Conservation (phyloP, 495 filamentous ascomycete species). For the Xylaria curta region DNA sequence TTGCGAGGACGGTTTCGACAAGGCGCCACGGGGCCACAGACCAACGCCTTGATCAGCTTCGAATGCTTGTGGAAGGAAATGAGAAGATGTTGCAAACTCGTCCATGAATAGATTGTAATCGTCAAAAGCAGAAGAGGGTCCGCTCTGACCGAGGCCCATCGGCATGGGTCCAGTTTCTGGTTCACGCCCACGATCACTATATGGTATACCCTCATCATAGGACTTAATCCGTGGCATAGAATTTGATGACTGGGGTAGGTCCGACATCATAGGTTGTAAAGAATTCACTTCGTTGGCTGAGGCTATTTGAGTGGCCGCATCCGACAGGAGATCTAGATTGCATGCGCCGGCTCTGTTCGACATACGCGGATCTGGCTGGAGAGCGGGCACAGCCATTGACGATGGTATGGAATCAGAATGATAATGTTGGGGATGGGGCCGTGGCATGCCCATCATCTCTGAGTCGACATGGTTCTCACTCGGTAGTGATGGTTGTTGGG, state of each 20-base stretch:
- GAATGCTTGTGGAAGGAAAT: slow-evolving; percentile 55
- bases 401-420: slow-evolving; percentile 46
- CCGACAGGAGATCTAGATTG: slow-evolving; percentile 59
- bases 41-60: slow-evolving; percentile 55
- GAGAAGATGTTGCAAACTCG: slow-evolving; percentile 54
- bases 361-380: slow-evolving; percentile 50
- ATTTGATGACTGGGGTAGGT: slow-evolving; percentile 44
- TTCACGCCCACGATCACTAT: slow-evolving; percentile 50
- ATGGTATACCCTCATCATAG: slow-evolving; percentile 52
- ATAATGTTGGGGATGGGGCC: slow-evolving; percentile 44
- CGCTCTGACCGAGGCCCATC: slow-evolving; percentile 48
- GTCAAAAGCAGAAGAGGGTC: slow-evolving; percentile 45
- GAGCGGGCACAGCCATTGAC: slow-evolving; percentile 43
- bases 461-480: slow-evolving; percentile 49
- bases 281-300: slow-evolving; percentile 55
- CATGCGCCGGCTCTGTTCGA: slow-evolving; percentile 54
- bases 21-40: slow-evolving; percentile 50
- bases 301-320: slow-evolving; percentile 57
- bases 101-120: slow-evolving; percentile 62
- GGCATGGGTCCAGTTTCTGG: slow-evolving; percentile 49
- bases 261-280: slow-evolving; percentile 56
- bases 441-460: slow-evolving; percentile 53
- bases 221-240: slow-evolving; percentile 52
- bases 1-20: slow-evolving; percentile 63
- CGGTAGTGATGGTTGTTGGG: slow-evolving; percentile 39